Evolutionary conservation across 2,329 filamentous ascomycete species (phyloP).

Genomic region (Colletotrichum australisinense): DNA sequence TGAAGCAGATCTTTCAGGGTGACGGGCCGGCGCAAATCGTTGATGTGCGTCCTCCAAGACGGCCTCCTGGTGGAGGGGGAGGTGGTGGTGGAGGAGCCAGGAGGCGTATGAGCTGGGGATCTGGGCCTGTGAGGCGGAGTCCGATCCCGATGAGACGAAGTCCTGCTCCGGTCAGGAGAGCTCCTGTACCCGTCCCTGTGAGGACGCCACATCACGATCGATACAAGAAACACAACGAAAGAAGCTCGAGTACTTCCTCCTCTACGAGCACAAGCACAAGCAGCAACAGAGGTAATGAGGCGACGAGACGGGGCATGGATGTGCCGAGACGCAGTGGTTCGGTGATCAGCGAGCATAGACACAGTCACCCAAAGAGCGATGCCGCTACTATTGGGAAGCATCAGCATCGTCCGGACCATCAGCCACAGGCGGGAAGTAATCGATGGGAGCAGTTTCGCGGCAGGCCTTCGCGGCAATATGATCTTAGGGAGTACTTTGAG

Average conservation of each 20-base stretch:
- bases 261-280: background rate
- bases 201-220: background rate
- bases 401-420: background rate
- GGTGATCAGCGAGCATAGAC: background rate
- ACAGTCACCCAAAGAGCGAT: slow-evolving; percentile 4
- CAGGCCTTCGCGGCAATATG: slow-evolving; percentile 4
- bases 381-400: slow-evolving; percentile 16
- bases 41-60: background rate
- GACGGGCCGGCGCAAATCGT: background rate
- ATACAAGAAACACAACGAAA: background rate
- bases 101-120: slow-evolving; percentile 3
- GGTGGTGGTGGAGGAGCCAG: slow-evolving; percentile 14
- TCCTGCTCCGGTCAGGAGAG: background rate
- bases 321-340: background rate
- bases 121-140: background rate
- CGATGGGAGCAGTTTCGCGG: slow-evolving; percentile 16
- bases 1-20: slow-evolving; percentile 15
- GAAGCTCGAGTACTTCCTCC: background rate
- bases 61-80: slow-evolving; percentile 7
- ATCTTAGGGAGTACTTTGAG: slow-evolving; percentile 14
- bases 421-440: background rate
- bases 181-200: background rate
- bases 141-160: background rate
- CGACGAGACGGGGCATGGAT: background rate
- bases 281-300: background rate